Evolutionary conservation across 371 early-diverging fungal genomes (phyloP), one percentile per base, ranked within the genome.

Genomic region (Actinomortierella ambigua): DNA sequence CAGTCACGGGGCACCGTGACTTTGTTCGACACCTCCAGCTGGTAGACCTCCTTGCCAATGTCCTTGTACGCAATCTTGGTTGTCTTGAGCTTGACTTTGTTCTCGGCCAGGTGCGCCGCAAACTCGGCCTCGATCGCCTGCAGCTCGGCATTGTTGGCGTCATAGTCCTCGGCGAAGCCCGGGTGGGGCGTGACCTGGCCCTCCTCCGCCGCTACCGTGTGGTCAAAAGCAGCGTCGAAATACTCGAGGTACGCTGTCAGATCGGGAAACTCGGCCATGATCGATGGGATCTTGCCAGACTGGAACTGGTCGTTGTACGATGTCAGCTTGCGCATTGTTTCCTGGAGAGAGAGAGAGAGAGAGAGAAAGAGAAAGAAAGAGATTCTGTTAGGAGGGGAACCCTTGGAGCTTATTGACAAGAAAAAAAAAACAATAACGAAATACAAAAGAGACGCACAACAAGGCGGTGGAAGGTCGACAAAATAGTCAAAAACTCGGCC

Each of bases 41-140:
- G 96, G 77, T 93, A 96, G 9, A 94, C 84, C 68, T 99, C 99
- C 75, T 99, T 99, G 24, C 97, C 97, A 51, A 97, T 71, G 80
- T 97, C 89, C 65, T 89, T 92, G 82, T 92, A 99, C 3, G 55
- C 63, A n/a, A 91, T 55, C 40, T 82, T 79, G 27, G 79, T 61
- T 3, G 78, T 79, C 44, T 82, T 84, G 49, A 95, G 69, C 46
- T 81, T 69, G 51, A 76, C 79, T 59, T 90, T 86, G 20, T 81
- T 80, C 34, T 86, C 83, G n/a, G 68, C 61, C 42, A 95, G 64
- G 63, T 95, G 85, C 13, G 69, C 59, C 1, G 88, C 84, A 46
- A 98, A 86, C 69, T 86, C 81, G 0, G 59, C 58, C 55, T 93
- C 89, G 4, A 93, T 75, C 22, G 79, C 77, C 4, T 71, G 68